Evolutionary conservation across 2,329 filamentous ascomycete species (phyloP).

Genomic region (Apiospora aurea): DNA sequence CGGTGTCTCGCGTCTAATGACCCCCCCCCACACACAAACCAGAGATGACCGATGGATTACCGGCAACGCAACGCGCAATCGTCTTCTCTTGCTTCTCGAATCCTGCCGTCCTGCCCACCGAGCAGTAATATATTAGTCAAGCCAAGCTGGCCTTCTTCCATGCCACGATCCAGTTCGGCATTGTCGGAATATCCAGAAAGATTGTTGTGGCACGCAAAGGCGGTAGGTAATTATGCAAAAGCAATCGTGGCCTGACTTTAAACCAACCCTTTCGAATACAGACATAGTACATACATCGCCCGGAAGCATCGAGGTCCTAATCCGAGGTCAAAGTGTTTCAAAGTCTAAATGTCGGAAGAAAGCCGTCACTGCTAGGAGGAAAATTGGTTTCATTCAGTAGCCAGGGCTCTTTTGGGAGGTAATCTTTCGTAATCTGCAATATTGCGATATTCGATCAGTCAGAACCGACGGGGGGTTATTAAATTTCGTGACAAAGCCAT

Average conservation of each 20-base stretch:
- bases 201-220: background rate
- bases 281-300: background rate
- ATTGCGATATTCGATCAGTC: background rate
- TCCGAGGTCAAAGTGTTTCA: background rate
- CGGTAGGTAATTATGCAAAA: background rate
- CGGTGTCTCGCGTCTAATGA: slow-evolving; percentile 1
- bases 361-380: background rate
- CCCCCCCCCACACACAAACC: slow-evolving; percentile 9
- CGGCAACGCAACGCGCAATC: slow-evolving; percentile 10
- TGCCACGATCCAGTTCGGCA: background rate
- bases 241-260: background rate
- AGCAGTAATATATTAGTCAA: background rate
- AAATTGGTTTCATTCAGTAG: background rate
- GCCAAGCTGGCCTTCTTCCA: background rate
- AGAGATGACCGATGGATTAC: background rate
- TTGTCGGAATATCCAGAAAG: background rate
- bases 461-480: background rate
- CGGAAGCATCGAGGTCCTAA: background rate
- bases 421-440: background rate
- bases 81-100: background rate
- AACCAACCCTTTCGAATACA: background rate
- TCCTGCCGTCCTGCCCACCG: background rate
- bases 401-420: background rate
- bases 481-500: background rate
- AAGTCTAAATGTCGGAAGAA: no score